A percentile compares a stretch with the other conserved stretches of the same genome.
Conservation (phyloP, 257 asterid genomes). For the Fraxinus pennsylvanica region DNA sequence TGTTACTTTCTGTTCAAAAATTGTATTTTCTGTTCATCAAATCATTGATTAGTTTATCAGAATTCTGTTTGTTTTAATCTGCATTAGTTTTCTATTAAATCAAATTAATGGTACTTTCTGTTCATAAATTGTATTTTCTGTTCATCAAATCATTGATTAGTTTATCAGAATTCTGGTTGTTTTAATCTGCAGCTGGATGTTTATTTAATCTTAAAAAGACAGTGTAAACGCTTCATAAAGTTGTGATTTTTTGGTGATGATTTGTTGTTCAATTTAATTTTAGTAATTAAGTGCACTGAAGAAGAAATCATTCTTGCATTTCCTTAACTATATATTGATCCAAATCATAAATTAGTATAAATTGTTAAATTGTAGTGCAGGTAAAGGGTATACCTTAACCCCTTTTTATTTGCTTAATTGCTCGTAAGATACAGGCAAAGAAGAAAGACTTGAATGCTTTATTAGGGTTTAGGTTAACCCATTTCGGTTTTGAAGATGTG, state of each 20-base stretch:
- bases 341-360: background rate
- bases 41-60: background rate
- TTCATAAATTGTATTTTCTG: background rate
- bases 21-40: background rate
- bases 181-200: background rate
- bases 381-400: background rate
- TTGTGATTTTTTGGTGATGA: background rate
- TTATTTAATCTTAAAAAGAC: background rate
- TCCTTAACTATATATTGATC: background rate
- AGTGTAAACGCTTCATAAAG: background rate
- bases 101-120: background rate
- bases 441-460: background rate
- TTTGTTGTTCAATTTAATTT: background rate
- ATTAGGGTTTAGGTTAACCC: background rate
- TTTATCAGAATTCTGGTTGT: background rate
- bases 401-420: background rate
- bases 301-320: background rate
- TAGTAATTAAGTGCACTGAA: background rate
- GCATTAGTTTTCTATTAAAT: no score
- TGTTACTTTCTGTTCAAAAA: background rate
- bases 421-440: background rate
- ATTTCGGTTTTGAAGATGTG: background rate
- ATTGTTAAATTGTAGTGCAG: background rate
- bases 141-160: background rate
- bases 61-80: background rate